Evolutionary conservation across 371 early-diverging fungal genomes (phyloP).

Genomic region (Apophysomyces sp.): DNA sequence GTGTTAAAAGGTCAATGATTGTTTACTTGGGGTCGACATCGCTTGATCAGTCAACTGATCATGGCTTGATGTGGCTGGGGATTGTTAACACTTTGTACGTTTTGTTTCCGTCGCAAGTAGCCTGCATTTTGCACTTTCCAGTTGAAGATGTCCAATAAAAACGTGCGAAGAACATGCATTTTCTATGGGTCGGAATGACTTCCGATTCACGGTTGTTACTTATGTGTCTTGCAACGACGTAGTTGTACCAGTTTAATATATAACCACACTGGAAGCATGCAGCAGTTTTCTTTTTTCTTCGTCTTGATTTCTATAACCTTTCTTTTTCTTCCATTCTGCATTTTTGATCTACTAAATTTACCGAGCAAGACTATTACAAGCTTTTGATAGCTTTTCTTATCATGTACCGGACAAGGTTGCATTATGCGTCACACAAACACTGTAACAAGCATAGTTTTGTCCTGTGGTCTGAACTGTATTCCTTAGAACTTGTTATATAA

Average conservation of each 20-base stretch:
- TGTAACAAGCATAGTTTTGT: neutral
- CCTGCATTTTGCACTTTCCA: neutral
- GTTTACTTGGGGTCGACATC: neutral
- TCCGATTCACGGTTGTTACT: no score
- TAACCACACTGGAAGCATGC: no score
- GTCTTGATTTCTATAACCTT: no score
- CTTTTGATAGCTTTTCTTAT: neutral
- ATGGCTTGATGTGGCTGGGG: conserved; percentile 2
- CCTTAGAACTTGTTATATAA: no score
- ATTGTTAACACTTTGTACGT: neutral
- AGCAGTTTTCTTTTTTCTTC: no score
- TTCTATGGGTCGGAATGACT: no score
- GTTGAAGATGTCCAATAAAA: no score
- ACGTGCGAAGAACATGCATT: no score
- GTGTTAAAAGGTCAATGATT: neutral
- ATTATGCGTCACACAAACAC: neutral
- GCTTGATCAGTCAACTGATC: neutral
- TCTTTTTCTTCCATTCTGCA: neutral
- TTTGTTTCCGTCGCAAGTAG: neutral
- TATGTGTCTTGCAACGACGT: no score
- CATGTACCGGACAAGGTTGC: no score
- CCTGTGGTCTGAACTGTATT: no score
- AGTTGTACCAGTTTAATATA: no score
- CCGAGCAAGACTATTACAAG: neutral
- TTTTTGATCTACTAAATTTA: neutral